Percentiles rank a stretch among this genome's conserved stretches.
These are phyloP conservation scores for Boletus tomentosulus DNA, from an alignment of 768 basidiomycete genomes.

Conservation along the genomic window DNA sequence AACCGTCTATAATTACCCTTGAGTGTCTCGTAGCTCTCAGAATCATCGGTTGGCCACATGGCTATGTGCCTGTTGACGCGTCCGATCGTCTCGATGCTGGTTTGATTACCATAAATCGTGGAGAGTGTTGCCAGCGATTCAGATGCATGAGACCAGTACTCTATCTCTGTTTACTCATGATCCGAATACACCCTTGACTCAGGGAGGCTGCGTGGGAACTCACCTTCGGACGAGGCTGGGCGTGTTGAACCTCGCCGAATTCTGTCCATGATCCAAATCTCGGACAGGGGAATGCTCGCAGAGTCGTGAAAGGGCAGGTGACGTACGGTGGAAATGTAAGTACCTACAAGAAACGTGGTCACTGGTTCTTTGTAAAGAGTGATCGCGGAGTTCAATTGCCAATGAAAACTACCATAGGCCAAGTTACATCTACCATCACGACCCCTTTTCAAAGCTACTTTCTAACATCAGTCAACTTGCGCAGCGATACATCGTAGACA, in stretches of 20 bases:
- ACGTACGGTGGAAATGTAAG: not conserved
- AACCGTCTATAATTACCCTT: conserved; percentile 63
- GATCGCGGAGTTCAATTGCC: conserved; percentile 23
- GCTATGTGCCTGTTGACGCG: conserved; percentile 71
- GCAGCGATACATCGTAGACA: conserved; percentile 79
- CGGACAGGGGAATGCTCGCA: not conserved
- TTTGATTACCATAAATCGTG: conserved; percentile 46
- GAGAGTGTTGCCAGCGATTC: conserved; percentile 54
- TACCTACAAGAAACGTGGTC: conserved; percentile 6
- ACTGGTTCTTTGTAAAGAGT: conserved; percentile 1
- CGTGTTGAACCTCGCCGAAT: conserved; percentile 53
- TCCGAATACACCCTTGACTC: conserved; percentile 5
- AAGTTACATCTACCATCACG: not conserved
- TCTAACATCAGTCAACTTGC: conserved; percentile 43
- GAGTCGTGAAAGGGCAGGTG: not conserved
- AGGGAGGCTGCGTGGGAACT: conserved; percentile 24
- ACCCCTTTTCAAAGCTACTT: not conserved
- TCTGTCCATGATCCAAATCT: conserved; percentile 51
- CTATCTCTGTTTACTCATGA: conserved; percentile 50
- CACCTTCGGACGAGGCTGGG: conserved; percentile 77
- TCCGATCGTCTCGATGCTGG: conserved; percentile 55
- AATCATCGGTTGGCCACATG: conserved; percentile 70
- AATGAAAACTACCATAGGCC: not conserved
- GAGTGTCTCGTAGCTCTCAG: conserved; percentile 62
- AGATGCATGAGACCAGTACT: conserved; percentile 71